Base-by-base conservation (phyloP, 192 early-diverging fungal genomes). In the Backusella mclennaniae region DNA sequence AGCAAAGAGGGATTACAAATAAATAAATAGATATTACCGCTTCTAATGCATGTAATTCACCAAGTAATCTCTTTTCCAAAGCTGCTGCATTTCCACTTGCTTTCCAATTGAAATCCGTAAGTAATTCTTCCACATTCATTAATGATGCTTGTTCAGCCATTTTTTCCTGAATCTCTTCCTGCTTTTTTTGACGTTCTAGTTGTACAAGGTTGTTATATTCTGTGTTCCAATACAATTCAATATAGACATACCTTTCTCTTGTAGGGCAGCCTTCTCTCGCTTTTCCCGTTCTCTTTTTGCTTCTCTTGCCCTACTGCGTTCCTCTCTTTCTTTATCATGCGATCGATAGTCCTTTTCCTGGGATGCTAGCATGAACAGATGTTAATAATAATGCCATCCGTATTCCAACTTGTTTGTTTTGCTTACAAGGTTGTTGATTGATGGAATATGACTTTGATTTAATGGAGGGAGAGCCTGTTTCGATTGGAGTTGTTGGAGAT, bases 101-200 rank as follows among this genome's bases (percentile, higher is more conserved):
- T 42, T 96, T 87, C 93, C 96, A 96, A 39, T 96, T 93, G 85
- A 97, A 97, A 76, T 94, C 95, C 6, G 87, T 86, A 66, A 95
- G 73, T 29, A 96, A 78, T 73, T 93, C 92, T 77, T 93, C 93
- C 29, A 92, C 88, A 46, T 93, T 92, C 59, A 94, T 89, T 74
- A 93, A 84, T 26, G 90, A 90, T 26, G 90, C 83, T 74, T 95
- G 88, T 75, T 93, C 91, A 4, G 80, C 80, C 66, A 91, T 63
- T 44, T 76, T 79, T 26, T 79, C 78, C 35, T 78, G 78, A 6
- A 76, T 59, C 29, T 79, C 78, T 7, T 75, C 74, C 9, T 66
- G 33, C 21, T 63, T 71, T 46, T 76, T 77, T 66, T 73, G 78
- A 29, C 73, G 44, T 15, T 73, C 80, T 82, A 39, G 33, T 33